Percentiles rank a stretch among this genome's conserved stretches.
Evolutionary conservation across 2,329 filamentous ascomycete species (phyloP).

Genomic region (Fusarium mangiferae): DNA sequence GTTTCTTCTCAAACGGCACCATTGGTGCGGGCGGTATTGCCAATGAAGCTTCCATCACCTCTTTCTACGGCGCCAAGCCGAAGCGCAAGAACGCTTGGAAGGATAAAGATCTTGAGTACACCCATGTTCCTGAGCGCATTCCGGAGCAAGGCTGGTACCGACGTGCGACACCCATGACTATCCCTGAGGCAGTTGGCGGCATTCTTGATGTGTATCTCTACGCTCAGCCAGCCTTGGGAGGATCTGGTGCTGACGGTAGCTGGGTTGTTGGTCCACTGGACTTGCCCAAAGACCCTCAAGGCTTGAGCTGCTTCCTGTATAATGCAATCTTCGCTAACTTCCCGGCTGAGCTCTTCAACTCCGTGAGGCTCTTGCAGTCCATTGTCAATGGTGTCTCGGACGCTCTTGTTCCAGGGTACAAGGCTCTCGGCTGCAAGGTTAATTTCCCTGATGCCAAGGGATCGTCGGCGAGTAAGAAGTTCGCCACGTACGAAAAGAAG

Average conservation of each 20-base stretch:
- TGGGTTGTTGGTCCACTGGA: conserved; percentile 9
- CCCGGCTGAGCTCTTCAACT: conserved; percentile 16
- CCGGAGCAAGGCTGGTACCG: conserved; percentile 29
- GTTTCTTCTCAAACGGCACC: conserved; percentile 30
- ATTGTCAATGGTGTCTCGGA: conserved; percentile 7
- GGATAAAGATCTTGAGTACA: conserved; percentile 17
- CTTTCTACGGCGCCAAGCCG: conserved; percentile 26
- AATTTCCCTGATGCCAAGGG: conserved; percentile 23
- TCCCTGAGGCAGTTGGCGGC: conserved; percentile 12
- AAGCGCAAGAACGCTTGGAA: conserved; percentile 17
- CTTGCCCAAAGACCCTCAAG: conserved; percentile 5
- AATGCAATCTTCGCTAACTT: conserved; percentile 25
- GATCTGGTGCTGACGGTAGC: conserved; percentile 13
- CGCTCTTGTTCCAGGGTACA: conserved; percentile 7
- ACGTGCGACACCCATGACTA: conserved; percentile 22
- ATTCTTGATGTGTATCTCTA: conserved; percentile 27
- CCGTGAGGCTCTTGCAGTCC: conserved; percentile 1
- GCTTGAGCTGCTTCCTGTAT: conserved; percentile 20
- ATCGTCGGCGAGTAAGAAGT: conserved; percentile 4
- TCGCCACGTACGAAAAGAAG: conserved; percentile 15
- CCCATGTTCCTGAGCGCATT: conserved; percentile 22
- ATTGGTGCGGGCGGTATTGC: conserved; percentile 24
- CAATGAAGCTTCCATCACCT: conserved; percentile 26
- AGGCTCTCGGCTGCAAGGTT: conserved; percentile 18
- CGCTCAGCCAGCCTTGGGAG: conserved; percentile 10